Evolutionary conservation across 1,139 yeast genomes (phyloP).

Genomic region (Geotrichum macrosporum): DNA sequence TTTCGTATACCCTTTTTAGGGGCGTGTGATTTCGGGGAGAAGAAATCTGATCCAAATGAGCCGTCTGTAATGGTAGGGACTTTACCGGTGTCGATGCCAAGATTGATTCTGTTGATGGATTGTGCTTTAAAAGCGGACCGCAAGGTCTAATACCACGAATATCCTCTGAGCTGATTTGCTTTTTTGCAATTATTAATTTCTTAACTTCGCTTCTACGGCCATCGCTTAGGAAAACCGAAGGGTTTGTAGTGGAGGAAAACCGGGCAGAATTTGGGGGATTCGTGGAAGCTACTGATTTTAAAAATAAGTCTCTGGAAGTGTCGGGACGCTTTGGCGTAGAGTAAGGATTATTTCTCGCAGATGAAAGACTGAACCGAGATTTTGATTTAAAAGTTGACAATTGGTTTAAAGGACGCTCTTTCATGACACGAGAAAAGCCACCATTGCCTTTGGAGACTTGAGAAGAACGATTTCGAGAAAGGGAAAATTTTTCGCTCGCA

Average conservation of each 20-base stretch:
- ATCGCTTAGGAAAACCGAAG: conserved; percentile 1
- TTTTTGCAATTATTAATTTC: conserved; percentile 15
- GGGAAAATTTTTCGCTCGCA: neutral
- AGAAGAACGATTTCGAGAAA: neutral
- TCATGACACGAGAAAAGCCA: conserved; percentile 1
- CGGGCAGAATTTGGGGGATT: neutral
- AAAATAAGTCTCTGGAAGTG: conserved; percentile 3
- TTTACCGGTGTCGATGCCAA: conserved; percentile 2
- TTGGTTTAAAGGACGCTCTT: neutral
- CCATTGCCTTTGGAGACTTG: neutral
- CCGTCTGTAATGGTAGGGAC: neutral
- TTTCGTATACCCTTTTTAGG: conserved; percentile 23
- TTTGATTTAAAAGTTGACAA: conserved; percentile 4
- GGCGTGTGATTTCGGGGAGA: conserved; percentile 6
- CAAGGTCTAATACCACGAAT: conserved; percentile 11
- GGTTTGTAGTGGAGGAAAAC: neutral
- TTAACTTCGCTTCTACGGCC: conserved; percentile 11
- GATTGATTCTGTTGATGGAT: neutral
- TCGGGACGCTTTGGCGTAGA: conserved; percentile 4
- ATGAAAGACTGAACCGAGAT: conserved; percentile 4
- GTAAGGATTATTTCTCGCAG: neutral
- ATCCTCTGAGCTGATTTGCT: conserved; percentile 5
- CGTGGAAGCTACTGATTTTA: conserved; percentile 4
- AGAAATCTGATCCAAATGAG: neutral
- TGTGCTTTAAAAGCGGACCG: neutral